Evolutionary conservation across 2,329 filamentous ascomycete genomes (phyloP).

Genomic region (Biscogniauxia marginata): DNA sequence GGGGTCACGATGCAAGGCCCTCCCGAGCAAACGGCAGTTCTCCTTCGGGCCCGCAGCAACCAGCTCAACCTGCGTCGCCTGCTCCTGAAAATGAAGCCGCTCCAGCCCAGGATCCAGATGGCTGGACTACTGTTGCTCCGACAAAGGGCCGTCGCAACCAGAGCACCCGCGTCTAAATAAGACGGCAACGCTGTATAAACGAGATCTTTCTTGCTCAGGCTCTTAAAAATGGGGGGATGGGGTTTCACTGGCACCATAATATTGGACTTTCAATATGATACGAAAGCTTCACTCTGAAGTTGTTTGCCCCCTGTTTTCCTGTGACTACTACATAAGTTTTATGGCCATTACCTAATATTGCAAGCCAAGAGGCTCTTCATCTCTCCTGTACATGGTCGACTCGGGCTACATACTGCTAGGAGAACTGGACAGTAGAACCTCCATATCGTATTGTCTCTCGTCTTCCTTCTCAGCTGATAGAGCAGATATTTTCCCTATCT

Average conservation of each 20-base stretch:
- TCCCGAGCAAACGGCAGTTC: slow-evolving; percentile 48
- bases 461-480: neutral
- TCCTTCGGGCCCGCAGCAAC: slow-evolving; percentile 35
- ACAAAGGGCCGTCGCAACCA: slow-evolving; percentile 38
- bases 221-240: slow-evolving; percentile 12
- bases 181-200: slow-evolving; percentile 22
- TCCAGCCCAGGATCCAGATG: slow-evolving; percentile 54
- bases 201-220: slow-evolving; percentile 25
- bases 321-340: slow-evolving; percentile 15
- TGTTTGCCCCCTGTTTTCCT: slow-evolving; percentile 13
- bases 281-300: slow-evolving; percentile 21
- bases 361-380: neutral
- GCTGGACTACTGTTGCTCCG: slow-evolving; percentile 63
- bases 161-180: slow-evolving; percentile 17
- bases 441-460: neutral
- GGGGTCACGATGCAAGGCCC: slow-evolving; percentile 45
- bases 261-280: slow-evolving; percentile 22
- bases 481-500: neutral
- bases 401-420: neutral
- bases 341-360: slow-evolving; percentile 11
- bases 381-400: neutral
- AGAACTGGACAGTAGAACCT: neutral
- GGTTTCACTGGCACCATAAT: slow-evolving; percentile 25
- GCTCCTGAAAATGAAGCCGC: slow-evolving; percentile 32
- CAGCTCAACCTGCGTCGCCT: slow-evolving; percentile 30